Base-by-base conservation (phyloP, 2,329 filamentous ascomycete species). In the Trichoderma semiorbis region DNA sequence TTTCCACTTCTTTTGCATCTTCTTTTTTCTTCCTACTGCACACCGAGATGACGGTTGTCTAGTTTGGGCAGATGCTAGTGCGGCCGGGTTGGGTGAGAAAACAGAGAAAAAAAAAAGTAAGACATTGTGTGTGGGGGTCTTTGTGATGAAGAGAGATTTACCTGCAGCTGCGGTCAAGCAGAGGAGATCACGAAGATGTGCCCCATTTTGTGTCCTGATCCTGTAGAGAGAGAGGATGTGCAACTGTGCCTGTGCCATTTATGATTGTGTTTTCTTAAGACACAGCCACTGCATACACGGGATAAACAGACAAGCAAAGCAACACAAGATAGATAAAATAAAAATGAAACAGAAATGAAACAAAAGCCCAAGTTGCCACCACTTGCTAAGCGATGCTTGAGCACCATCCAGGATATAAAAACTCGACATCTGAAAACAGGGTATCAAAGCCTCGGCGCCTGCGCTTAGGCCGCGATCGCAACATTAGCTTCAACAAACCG, bases 401-500 rank as follows among this genome's bases (percentile, higher is more conserved):
- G 28, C 30, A 21, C 57, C 28, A 60, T n/a, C n/a, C 57, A 60
- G 57, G n/a, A 50, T 50, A 50, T n/a, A 32, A 30, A 60, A 32
- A 34, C 16, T 32, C 57, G 30, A 60, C 57, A 30, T 60, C 57
- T 60, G 18, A 60, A 60, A 60, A 34, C 30, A n/a, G 57, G 57
- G 30, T n/a, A 32, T 21, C 57, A 34, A 34, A 60, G 57, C 43
- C 36, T 67, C 32, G 18, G 53, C 43, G 24, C 24, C 53, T 69
- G 65, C 65, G 26, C 65, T 69, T 69, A 47, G 55, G 55, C 65
- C 65, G 55, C 65, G 36, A 69, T 69, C 55, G 55, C 55, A 60
- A 60, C 65, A 47, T 53, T 69, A 61, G 53, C 36, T 34, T 32
- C 57, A 21, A 34, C 32, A 34, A 28, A 3, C n/a, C 26, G 26